phyloP scores from a whole-genome alignment of 306 rosid genomes.

The Cucumis hystrix region DNA sequence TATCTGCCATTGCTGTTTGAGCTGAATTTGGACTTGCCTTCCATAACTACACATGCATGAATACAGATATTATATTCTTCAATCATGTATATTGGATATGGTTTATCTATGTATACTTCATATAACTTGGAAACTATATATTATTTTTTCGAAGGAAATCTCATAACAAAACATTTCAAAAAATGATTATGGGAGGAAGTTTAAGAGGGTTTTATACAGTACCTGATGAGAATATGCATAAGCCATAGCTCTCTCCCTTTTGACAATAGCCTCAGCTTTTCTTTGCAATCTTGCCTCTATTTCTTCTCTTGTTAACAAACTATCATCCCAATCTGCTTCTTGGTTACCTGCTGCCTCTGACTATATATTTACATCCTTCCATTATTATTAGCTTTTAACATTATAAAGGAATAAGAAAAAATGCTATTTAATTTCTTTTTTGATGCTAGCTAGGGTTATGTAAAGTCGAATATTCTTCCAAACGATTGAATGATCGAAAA shows the following conservation, averaged over 20 bases:
- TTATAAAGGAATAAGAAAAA: neutral
- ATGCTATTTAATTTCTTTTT: neutral
- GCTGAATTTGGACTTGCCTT: slow-evolving; percentile 63
- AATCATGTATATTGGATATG: too few species aligned
- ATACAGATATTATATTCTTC: neutral
- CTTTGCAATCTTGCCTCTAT: slow-evolving; percentile 71
- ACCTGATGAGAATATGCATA: slow-evolving; percentile 93
- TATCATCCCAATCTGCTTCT: slow-evolving; percentile 79
- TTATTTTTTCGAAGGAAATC: too few species aligned
- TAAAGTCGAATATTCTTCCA: neutral
- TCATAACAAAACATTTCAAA: too few species aligned
- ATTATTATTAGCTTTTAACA: neutral
- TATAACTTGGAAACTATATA: too few species aligned
- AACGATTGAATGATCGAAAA: neutral
- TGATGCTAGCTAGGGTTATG: too few species aligned
- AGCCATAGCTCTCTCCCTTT: slow-evolving; percentile 94
- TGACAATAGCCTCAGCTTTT: slow-evolving; percentile 78
- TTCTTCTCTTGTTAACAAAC: slow-evolving; percentile 85
- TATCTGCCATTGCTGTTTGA: slow-evolving; percentile 41
- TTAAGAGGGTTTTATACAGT: too few species aligned
- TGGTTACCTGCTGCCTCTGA: slow-evolving; percentile 62
- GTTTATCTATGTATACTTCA: too few species aligned
- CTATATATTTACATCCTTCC: slow-evolving; percentile 10
- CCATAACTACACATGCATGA: slow-evolving; percentile 38
- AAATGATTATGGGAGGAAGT: too few species aligned